phyloP scores from a whole-genome alignment of 2,329 filamentous ascomycete species.

The Laburnicola sp. region DNA sequence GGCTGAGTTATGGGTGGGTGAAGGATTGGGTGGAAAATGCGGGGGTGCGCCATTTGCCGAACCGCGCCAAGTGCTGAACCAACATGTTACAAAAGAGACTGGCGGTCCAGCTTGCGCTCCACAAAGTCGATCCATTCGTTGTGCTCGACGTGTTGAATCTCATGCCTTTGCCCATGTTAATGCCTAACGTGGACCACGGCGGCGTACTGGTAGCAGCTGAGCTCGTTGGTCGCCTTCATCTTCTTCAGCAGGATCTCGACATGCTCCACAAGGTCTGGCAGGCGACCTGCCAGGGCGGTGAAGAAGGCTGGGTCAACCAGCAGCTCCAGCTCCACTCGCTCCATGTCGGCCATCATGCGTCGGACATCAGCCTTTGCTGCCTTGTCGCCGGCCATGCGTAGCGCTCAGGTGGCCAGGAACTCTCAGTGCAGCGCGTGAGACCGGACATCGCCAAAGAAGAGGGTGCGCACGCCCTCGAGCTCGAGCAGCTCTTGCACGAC shows the following conservation, averaged over 20 bases:
- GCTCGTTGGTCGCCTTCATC: constrained; percentile 15
- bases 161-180: background rate
- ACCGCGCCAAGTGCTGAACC: too few species aligned
- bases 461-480: background rate
- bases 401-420: constrained; percentile 3
- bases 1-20: too few species aligned
- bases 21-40: too few species aligned
- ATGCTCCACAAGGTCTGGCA: constrained; percentile 1
- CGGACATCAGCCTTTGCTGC: constrained; percentile 2
- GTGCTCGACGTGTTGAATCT: background rate
- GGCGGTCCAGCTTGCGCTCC: background rate
- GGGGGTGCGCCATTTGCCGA: too few species aligned
- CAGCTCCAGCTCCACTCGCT: constrained; percentile 4
- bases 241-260: constrained; percentile 16
- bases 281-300: background rate
- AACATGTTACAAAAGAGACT: background rate
- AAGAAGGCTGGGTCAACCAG: constrained; percentile 15
- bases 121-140: background rate
- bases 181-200: constrained; percentile 2
- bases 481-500: background rate
- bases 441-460: constrained; percentile 14
- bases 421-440: constrained; percentile 9
- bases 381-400: constrained; percentile 4
- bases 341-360: constrained; percentile 8
- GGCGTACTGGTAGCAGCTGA: constrained; percentile 13